A percentile compares a stretch with the other conserved stretches of the same genome.
phyloP scores from a whole-genome alignment of 805 yeast genomes.

The Wickerhamiella galacta region DNA sequence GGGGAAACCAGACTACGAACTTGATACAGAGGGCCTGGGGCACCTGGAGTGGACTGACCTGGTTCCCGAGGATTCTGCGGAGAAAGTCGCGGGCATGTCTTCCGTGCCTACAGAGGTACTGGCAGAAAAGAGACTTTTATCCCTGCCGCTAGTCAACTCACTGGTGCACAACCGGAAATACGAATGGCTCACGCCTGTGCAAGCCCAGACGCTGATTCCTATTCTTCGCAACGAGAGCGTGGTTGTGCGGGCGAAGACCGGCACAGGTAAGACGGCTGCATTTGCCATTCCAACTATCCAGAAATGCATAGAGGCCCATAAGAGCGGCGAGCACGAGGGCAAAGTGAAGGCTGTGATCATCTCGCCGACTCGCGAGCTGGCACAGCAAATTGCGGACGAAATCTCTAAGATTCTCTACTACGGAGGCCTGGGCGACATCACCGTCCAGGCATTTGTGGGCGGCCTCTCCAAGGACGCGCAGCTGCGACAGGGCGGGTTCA shows the following conservation, averaged over 20 bases:
- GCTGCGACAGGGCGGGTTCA: constrained; percentile 18
- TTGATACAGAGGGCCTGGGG: constrained; percentile 13
- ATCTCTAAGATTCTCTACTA: constrained; percentile 30
- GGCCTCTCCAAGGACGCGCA: constrained; percentile 34
- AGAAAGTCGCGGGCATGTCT: constrained; percentile 14
- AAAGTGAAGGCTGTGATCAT: constrained; percentile 47
- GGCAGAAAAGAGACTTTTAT: constrained; percentile 15
- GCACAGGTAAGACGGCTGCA: constrained; percentile 89
- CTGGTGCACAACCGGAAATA: constrained; percentile 19
- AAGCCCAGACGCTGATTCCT: constrained; percentile 31
- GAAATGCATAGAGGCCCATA: constrained; percentile 27
- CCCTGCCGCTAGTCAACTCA: constrained; percentile 21
- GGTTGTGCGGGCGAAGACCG: constrained; percentile 83
- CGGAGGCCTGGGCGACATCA: constrained; percentile 21
- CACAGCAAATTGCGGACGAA: constrained; percentile 62
- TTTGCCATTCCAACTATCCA: constrained; percentile 69
- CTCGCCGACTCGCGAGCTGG: constrained; percentile 86
- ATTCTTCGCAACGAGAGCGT: constrained; percentile 60
- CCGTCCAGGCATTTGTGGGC: constrained; percentile 47
- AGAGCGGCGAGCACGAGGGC: constrained; percentile 20
- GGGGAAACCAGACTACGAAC: constrained; percentile 18
- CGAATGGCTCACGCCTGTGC: constrained; percentile 22
- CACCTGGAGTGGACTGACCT: constrained; percentile 16
- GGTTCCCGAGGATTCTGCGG: constrained; percentile 6
- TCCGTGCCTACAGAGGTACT: constrained; percentile 15